Evolutionary conservation across 202 grass and related monocot species (phyloP), one percentile per base, ranked within the genome.

Genomic region (Sporobolus alterniflorus): DNA sequence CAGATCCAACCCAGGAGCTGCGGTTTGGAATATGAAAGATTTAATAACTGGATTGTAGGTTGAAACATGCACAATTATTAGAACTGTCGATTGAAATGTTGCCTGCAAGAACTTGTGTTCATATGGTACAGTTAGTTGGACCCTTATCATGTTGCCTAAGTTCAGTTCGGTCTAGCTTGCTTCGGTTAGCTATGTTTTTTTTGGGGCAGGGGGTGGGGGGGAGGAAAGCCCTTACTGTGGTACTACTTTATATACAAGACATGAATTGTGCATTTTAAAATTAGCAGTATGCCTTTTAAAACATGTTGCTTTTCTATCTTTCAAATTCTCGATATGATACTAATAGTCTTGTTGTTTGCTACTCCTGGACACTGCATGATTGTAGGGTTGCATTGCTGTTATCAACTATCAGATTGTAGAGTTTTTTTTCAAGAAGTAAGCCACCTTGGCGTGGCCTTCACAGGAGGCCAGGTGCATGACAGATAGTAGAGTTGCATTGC

Each of bases 401-500:
- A 65, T 63, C n/a, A 3, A 31, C 25, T 73, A 29, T 60, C 64
- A n/a, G n/a, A n/a, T n/a, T n/a, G n/a, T n/a, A n/a, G n/a, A n/a
- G n/a, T n/a, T n/a, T n/a, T n/a, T n/a, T n/a, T n/a, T n/a, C n/a
- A n/a, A n/a, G n/a, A n/a, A n/a, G n/a, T n/a, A n/a, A n/a, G n/a
- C n/a, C n/a, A n/a, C n/a, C n/a, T n/a, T n/a, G n/a, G n/a, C n/a
- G n/a, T n/a, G n/a, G n/a, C n/a, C n/a, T n/a, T n/a, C n/a, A n/a
- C n/a, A n/a, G n/a, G n/a, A n/a, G n/a, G n/a, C n/a, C n/a, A n/a
- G n/a, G n/a, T n/a, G n/a, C n/a, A n/a, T n/a, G n/a, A n/a, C n/a
- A 76, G 71, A 69, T 69, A 48, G 13, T 71, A 61, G 5, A 29
- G 29, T 78, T 63, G 51, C 59, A 50, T 34, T 54, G 32, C 60